Evolutionary conservation across 1,284 basidiomycete species (phyloP).

Genomic region (Cryptococcus jaspeensis): DNA sequence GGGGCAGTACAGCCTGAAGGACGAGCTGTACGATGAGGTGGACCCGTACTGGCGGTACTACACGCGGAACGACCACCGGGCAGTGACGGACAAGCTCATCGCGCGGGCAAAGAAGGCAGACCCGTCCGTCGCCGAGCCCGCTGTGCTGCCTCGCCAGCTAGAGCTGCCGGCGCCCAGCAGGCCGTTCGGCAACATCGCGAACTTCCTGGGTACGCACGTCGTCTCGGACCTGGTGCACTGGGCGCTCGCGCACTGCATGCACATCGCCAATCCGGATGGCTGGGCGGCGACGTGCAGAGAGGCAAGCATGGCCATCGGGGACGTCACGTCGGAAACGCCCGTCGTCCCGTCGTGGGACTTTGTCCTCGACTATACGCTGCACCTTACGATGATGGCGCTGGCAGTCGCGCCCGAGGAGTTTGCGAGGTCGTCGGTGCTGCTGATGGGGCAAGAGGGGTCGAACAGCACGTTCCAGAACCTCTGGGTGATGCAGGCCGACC

Average conservation of each 20-base stretch:
- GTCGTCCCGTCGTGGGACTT: constrained; percentile 41
- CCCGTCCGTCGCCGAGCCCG: constrained; percentile 57
- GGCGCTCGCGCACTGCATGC: constrained; percentile 37
- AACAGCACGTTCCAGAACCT: constrained; percentile 61
- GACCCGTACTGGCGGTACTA: constrained; percentile 98
- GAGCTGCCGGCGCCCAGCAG: constrained; percentile 53
- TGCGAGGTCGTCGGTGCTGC: constrained; percentile 58
- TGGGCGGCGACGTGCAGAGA: constrained; percentile 20
- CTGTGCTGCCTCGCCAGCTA: constrained; percentile 71
- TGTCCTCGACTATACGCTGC: constrained; percentile 83
- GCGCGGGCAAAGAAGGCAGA: constrained; percentile 64
- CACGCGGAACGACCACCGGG: constrained; percentile 89
- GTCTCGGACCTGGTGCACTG: constrained; percentile 38
- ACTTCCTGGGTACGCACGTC: constrained; percentile 35
- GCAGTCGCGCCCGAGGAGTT: constrained; percentile 67
- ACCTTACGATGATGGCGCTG: constrained; percentile 78
- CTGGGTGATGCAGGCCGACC: constrained; percentile 70
- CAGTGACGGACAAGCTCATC: constrained; percentile 79
- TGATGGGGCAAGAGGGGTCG: constrained; percentile 36
- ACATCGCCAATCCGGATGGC: constrained; percentile 28
- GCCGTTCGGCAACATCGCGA: constrained; percentile 37
- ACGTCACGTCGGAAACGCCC: constrained; percentile 11
- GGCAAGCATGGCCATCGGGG: no score
- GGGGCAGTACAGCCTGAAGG: constrained; percentile 84
- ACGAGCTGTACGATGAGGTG: constrained; percentile 79